phyloP scores from a whole-genome alignment of 768 basidiomycete species.

The Rickenella mellea region DNA sequence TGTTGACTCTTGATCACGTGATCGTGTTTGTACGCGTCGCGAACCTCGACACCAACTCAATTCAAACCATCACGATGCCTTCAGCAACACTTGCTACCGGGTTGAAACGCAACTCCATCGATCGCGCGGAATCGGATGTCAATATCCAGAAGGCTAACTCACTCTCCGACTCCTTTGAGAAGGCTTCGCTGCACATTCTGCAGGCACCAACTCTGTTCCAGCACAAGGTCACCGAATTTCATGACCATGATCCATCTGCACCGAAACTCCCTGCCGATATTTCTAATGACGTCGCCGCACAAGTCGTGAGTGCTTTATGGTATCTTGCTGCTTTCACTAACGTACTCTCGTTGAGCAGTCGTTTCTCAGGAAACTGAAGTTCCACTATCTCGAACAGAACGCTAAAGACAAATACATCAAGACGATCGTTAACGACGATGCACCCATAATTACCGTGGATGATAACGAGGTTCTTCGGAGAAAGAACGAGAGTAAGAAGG shows the following conservation, averaged over 20 bases:
- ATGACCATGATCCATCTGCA: not conserved
- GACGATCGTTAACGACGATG: slow-evolving; percentile 79
- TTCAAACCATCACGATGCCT: not conserved
- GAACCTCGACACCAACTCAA: not conserved
- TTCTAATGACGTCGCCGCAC: not conserved
- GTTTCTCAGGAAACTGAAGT: slow-evolving; percentile 75
- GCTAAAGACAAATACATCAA: slow-evolving; percentile 86
- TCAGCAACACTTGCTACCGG: not conserved
- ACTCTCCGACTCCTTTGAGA: not conserved
- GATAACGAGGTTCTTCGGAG: slow-evolving; percentile 59
- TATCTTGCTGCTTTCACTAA: not conserved
- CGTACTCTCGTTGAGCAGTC: slow-evolving; percentile 28
- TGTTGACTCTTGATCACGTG: not conserved
- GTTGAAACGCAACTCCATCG: not conserved
- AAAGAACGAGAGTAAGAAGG: slow-evolving; percentile 65
- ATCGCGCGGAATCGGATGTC: not conserved
- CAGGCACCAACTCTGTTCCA: not conserved
- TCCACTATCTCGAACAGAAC: slow-evolving; percentile 83
- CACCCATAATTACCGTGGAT: slow-evolving; percentile 70
- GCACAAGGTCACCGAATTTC: not conserved
- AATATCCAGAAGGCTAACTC: not conserved
- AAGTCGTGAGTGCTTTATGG: not conserved
- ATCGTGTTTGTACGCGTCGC: not conserved
- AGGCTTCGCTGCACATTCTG: not conserved
- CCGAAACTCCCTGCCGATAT: not conserved